Base-by-base conservation (phyloP, 805 yeast genomes). In the Ogataea trehaloabstinens region DNA sequence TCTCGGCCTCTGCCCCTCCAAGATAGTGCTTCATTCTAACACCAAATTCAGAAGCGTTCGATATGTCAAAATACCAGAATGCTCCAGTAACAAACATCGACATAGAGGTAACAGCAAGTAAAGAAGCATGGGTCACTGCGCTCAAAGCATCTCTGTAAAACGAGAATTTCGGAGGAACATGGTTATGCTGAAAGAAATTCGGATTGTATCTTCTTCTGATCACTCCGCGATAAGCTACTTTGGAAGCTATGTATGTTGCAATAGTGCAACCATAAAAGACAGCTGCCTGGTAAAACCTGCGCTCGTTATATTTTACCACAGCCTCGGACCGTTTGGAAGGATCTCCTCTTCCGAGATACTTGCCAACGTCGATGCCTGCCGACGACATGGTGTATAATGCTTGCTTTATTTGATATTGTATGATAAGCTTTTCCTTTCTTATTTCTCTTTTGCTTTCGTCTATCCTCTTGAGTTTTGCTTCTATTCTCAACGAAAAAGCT, bases 101-200 rank as follows among this genome's bases (percentile, higher is more conserved):
- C 51, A 83, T 74, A 0, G 87, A 76, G 1, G 88, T 74, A 0
- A 80, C 72, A 2, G 96, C 85, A 13, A 90, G 64, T 33, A 84
- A 63, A 0, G 95, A 77, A 2, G 96, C 95, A 28, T 85, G 82
- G 0, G 82, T 78, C 3, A 90, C 87, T 0, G 96, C 96, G 28
- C 80, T 78, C 24, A 87, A 76, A 2, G 96, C 96, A 58, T 89
- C 96, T 38, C 78, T 76, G 45, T 85, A 79, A 56, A 85, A 80
- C 21, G 85, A 82, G 54, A 82, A 84, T n/a, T 79, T 70, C 4
- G 96, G 96, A 2, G 95, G 95, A 41, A 78, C 74, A 53, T 88
- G 91, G 61, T 89, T 89, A 10, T 90, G 87, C 52, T 86, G 89
- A 62, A 85, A 90, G 52, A 80, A 70, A 30, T 73, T 73, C 6